Evolutionary conservation across 2,329 filamentous ascomycete species (phyloP).

Genomic region (Aspergillus ruber): DNA sequence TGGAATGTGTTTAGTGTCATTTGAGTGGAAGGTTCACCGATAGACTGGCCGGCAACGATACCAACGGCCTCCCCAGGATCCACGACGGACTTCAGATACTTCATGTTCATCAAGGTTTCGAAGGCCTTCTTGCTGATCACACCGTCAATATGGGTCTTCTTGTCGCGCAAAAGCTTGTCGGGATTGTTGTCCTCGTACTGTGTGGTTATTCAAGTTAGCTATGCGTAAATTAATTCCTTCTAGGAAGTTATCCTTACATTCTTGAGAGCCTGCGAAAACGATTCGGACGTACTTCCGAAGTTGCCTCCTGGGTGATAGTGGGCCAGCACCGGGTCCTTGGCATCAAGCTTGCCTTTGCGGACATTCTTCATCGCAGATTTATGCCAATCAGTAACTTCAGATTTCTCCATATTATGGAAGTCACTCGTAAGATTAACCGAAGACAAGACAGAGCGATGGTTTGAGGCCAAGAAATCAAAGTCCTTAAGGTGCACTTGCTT

Average conservation of each 20-base stretch:
- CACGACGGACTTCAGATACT: slow-evolving; percentile 85
- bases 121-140: slow-evolving; percentile 62
- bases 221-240: background rate
- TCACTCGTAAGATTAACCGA: slow-evolving; percentile 62
- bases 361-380: slow-evolving; percentile 70
- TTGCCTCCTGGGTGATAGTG: slow-evolving; percentile 69
- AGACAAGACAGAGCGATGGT: slow-evolving; percentile 72
- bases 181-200: slow-evolving; percentile 73
- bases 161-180: slow-evolving; percentile 53
- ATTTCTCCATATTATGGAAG: slow-evolving; percentile 54
- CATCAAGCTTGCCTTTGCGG: slow-evolving; percentile 61
- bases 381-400: slow-evolving; percentile 57
- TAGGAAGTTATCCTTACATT: slow-evolving; percentile 35
- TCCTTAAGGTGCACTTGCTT: slow-evolving; percentile 89
- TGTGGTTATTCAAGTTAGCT: slow-evolving; percentile 12
- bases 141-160: slow-evolving; percentile 45
- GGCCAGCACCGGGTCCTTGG: slow-evolving; percentile 68
- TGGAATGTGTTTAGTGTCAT: slow-evolving; percentile 99
- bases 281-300: slow-evolving; percentile 83
- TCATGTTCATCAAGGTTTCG: slow-evolving; percentile 77
- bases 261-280: slow-evolving; percentile 66
- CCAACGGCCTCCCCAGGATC: slow-evolving; percentile 95
- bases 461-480: slow-evolving; percentile 84
- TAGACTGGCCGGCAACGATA: slow-evolving; percentile 91
- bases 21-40: slow-evolving; percentile 95